phyloP scores from a whole-genome alignment of 257 asterid genomes.

The Lycium barbarum region DNA sequence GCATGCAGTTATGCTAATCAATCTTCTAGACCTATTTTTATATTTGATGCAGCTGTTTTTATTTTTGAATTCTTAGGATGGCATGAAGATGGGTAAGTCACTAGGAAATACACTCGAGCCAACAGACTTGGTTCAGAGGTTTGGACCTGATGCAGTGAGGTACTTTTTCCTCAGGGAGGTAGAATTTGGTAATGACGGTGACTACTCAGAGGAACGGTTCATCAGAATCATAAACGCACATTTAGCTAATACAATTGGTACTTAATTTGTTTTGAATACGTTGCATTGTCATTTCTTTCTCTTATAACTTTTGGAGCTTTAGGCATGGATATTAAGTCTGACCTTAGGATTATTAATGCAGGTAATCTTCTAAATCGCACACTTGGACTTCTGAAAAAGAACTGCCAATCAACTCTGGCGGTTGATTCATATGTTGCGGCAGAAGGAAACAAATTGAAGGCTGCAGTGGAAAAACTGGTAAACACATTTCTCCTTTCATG shows the following conservation, averaged over 20 bases:
- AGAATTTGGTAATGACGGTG: conserved; percentile 94
- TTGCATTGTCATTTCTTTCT: conserved; percentile 23
- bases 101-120: conserved; percentile 96
- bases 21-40: conserved; percentile 32
- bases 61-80: conserved; percentile 67
- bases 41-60: conserved; percentile 42
- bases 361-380: conserved; percentile 99
- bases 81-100: conserved; percentile 97
- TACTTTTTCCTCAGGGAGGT: conserved; percentile 97
- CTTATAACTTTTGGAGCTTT: conserved; percentile 14
- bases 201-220: conserved; percentile 95
- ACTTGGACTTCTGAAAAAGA: conserved; percentile 89
- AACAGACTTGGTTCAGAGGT: conserved; percentile 76
- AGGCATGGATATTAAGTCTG: conserved; percentile 21
- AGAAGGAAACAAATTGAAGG: conserved; percentile 72
- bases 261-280: conserved; percentile 25
- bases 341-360: conserved; percentile 34
- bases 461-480: conserved; percentile 84
- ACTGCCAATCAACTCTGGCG: conserved; percentile 74
- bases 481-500: conserved; percentile 12
- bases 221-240: conserved; percentile 81
- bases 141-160: conserved; percentile 96
- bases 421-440: conserved; percentile 84
- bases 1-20: conserved; percentile 6
- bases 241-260: conserved; percentile 97